phyloP scores from a whole-genome alignment of 306 rosid species.

The Datisca glomerata region DNA sequence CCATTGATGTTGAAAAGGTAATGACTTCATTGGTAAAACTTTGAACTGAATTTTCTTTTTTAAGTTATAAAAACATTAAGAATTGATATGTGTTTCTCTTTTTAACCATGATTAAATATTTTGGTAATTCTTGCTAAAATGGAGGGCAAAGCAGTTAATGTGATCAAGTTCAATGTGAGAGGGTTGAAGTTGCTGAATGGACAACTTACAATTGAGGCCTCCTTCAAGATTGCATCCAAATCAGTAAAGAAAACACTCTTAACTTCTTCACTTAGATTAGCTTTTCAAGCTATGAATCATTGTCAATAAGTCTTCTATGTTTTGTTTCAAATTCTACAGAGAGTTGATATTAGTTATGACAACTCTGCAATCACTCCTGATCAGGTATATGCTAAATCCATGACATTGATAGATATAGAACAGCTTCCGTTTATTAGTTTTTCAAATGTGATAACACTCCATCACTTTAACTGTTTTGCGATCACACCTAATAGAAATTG shows the following conservation, averaged over 20 bases:
- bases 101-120: neutral
- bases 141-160: constrained; percentile 89
- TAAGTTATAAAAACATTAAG: neutral
- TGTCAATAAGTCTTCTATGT: too few relatives aligned
- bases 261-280: too few relatives aligned
- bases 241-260: constrained; percentile 33
- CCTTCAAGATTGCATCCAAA: constrained; percentile 60
- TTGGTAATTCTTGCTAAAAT: constrained; percentile 6
- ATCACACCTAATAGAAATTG: too few relatives aligned
- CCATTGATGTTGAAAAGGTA: constrained; percentile 55
- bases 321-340: constrained; percentile 29
- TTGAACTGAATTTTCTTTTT: neutral
- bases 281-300: too few relatives aligned
- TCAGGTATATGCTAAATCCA: too few relatives aligned
- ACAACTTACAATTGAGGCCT: constrained; percentile 57
- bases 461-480: too few relatives aligned
- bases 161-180: constrained; percentile 54
- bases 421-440: too few relatives aligned
- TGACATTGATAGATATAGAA: too few relatives aligned
- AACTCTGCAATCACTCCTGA: constrained; percentile 55
- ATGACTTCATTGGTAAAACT: neutral
- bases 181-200: constrained; percentile 64
- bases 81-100: neutral
- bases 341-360: constrained; percentile 56
- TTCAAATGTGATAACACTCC: too few relatives aligned